Percentiles rank a stretch among this genome's conserved stretches.
Evolutionary conservation across 768 basidiomycete species (phyloP).

Genomic region (Rhodotorula paludigena): DNA sequence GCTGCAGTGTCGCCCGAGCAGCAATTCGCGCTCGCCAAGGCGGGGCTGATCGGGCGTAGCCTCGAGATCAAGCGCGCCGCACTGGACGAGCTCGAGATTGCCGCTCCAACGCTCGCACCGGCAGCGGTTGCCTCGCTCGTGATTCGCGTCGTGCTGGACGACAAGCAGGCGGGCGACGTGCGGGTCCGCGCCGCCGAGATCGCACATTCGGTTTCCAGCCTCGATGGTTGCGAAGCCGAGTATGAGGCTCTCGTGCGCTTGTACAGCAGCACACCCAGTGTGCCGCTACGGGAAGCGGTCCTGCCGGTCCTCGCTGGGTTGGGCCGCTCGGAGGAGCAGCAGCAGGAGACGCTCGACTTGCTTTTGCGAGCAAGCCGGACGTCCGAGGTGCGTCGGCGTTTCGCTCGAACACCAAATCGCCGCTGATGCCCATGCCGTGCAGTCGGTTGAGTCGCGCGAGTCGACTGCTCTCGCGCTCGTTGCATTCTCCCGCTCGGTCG

Average conservation of each 20-base stretch:
- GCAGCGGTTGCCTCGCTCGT: background rate
- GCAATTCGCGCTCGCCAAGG: constrained; percentile 4
- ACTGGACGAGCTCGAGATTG: background rate
- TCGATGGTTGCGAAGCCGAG: background rate
- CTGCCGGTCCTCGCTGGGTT: constrained; percentile 20
- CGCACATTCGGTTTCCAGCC: background rate
- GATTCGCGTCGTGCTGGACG: background rate
- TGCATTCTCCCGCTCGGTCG: background rate
- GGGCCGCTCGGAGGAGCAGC: background rate
- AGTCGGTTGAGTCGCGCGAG: constrained; percentile 34
- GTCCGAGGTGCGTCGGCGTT: constrained; percentile 7
- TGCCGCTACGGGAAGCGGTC: constrained; percentile 31
- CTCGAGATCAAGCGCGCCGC: no score
- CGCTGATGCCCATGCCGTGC: background rate
- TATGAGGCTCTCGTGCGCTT: background rate
- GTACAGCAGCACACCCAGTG: background rate
- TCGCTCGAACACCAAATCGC: no score
- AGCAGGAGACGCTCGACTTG: background rate
- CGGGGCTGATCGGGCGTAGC: no score
- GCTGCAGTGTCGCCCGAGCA: background rate
- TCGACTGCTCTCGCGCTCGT: constrained; percentile 19
- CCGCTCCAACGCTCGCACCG: background rate
- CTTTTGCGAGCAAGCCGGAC: background rate
- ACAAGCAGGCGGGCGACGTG: constrained; percentile 12
- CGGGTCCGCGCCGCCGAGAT: constrained; percentile 24